Conservation (phyloP, 2,329 filamentous ascomycete species). For the Albifimbria verrucaria region DNA sequence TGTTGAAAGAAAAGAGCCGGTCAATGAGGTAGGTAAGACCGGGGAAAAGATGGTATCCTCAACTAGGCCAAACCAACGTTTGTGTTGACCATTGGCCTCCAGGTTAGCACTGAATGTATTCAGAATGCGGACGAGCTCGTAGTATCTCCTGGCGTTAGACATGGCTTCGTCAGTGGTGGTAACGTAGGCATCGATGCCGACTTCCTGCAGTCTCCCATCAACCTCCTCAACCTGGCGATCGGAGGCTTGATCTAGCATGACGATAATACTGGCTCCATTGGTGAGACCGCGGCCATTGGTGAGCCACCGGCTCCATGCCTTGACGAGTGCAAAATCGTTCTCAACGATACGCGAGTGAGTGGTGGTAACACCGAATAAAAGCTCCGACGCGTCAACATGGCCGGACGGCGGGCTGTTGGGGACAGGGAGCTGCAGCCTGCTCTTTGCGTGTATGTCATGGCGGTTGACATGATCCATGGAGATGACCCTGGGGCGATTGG, state of each 20-base stretch:
- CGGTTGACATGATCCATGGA: constrained; percentile 20
- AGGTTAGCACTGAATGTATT: constrained; percentile 29
- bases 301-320: constrained; percentile 44
- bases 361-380: constrained; percentile 42
- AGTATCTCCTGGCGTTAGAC: constrained; percentile 31
- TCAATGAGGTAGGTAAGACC: constrained; percentile 35
- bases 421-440: constrained; percentile 30
- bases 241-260: constrained; percentile 37
- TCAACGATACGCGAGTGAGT: constrained; percentile 37
- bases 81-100: constrained; percentile 30
- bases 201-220: constrained; percentile 23
- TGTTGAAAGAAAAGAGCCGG: constrained; percentile 31
- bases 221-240: constrained; percentile 28
- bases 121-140: constrained; percentile 33
- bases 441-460: constrained; percentile 22
- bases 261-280: constrained; percentile 40
- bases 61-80: constrained; percentile 40
- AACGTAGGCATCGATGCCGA: constrained; percentile 38
- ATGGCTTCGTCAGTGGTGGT: constrained; percentile 25
- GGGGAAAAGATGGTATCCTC: constrained; percentile 47
- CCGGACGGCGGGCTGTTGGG: constrained; percentile 24
- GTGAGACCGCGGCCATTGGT: constrained; percentile 35
- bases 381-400: constrained; percentile 34
- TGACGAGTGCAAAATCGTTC: constrained; percentile 34
- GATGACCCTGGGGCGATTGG: constrained; percentile 23